Evolutionary conservation across 768 basidiomycete genomes (phyloP), one percentile per base, ranked within the genome.

Genomic region (Tricholoma saponaceum): DNA sequence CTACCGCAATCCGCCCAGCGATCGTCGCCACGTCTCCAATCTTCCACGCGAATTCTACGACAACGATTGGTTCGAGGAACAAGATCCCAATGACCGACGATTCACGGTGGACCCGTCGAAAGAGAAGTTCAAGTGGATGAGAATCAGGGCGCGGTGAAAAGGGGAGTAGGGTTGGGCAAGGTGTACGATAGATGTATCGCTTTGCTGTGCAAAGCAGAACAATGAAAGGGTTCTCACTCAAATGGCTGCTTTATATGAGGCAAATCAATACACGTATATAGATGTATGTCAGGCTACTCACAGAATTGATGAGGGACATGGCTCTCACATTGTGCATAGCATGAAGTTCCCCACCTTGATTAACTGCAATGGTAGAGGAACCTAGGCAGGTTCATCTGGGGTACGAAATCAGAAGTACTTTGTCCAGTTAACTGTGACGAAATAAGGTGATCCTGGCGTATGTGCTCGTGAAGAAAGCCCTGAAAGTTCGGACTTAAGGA

Each of bases 21-120:
- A 46, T 43, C 22, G 53, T 43, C 22, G 14, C 39, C 28, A 33
- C 9, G 23, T 35, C 22, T 39, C 39, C 43, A 28, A 43, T 12
- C 20, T 32, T 35, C 33, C 57, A 20, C 8, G 41, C 55, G 37
- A 30, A 30, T 50, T 55, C 49, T 44, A 56, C 49, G 46, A 52
- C 39, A 28, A 56, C 41, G 18, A 25, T 49, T 51, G 22, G 37
- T 22, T 59, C 22, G 9, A 39, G 7, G 26, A 5, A 23, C 5
- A 25, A 25, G 13, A 12, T 5, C 44, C 44, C 23, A 25, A 46
- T 23, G 44, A 46, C 14, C 12, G 13, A 46, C 44, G 10, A 25
- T 46, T 46, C 12, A 25, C 23, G 10, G 44, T 46, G 16, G 44
- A 46, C 44, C 44, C 44, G 3, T 46, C 44, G 23, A 46, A 25